Base-by-base conservation (phyloP, 1,139 yeast species). In the Zygoascus meyerae region DNA sequence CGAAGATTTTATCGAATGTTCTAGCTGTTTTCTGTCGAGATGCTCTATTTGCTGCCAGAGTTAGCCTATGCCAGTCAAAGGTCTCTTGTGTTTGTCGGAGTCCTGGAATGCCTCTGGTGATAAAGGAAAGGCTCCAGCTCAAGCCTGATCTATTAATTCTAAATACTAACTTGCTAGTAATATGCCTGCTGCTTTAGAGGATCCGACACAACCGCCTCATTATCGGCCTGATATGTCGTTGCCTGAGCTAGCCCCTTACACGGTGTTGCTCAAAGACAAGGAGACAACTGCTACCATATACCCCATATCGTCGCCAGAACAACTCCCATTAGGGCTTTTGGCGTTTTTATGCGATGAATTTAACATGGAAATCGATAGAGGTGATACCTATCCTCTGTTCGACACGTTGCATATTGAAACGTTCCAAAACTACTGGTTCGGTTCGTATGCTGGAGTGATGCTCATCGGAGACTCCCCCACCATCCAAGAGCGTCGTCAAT, bases 231-330 rank as follows among this genome's bases (percentile, higher is more conserved):
- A 65, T 50, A 61, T 67, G 42, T 71, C 55, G 16, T 51, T 51
- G 29, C 60, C 62, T 6, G 58, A 54, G 42, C 48, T 62, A 32
- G 55, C 49, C 28, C 60, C 60, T 2, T 55, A 53, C 44, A 86
- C 95, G 1, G 86, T 89, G 2, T 68, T 86, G 26, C 71, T 89
- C 31, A 83, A 86, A 61, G 97, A 89, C 63, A 90, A 90, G 9
- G 90, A 84, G 57, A 87, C 96, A 1, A 81, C 90, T 1, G 97
- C 97, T 1, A 89, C 97, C 5, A 82, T 90, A 51, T 87, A 87
- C 60, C 97, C 98, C 2, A 77, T 92, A 15, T 78, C 80, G 54
- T 74, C 79, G 21, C 73, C 81, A 0, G 71, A 71, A 21, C 69
- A 74, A 43, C 69, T 92, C 12, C 97, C 97, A 0, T 77, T 78